Conservation (phyloP, 257 asterid species). For the Catharanthus roseus region DNA sequence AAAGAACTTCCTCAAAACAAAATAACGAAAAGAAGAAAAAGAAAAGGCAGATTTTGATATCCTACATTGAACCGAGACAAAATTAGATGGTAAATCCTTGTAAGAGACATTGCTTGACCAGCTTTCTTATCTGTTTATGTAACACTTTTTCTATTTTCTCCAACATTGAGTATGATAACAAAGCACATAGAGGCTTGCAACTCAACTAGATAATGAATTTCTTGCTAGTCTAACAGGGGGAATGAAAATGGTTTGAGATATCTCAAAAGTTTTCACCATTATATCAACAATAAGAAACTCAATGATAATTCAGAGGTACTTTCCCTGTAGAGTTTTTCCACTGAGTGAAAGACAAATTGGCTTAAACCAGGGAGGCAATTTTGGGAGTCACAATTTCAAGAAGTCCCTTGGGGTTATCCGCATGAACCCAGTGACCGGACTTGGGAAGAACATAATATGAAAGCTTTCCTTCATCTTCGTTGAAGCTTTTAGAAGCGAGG, state of each 20-base stretch:
- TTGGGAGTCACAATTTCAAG: slow-evolving; percentile 74
- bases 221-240: background rate
- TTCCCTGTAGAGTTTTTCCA: background rate
- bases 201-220: too few relatives aligned
- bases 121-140: too few relatives aligned
- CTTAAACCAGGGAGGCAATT: slow-evolving; percentile 53
- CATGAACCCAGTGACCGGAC: slow-evolving; percentile 98
- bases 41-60: too few relatives aligned
- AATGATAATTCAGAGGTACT: background rate
- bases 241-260: background rate
- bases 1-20: too few relatives aligned
- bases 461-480: slow-evolving; percentile 51
- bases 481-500: slow-evolving; percentile 29
- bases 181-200: too few relatives aligned
- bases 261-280: background rate
- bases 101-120: too few relatives aligned
- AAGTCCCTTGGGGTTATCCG: slow-evolving; percentile 90
- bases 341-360: background rate
- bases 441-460: slow-evolving; percentile 64
- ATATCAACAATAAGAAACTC: background rate
- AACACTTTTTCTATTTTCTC: too few relatives aligned
- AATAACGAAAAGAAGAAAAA: too few relatives aligned
- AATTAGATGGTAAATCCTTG: too few relatives aligned
- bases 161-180: too few relatives aligned
- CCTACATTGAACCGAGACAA: too few relatives aligned